phyloP scores from a whole-genome alignment of 768 basidiomycete species.

The Leucocoprinus leucothites region DNA sequence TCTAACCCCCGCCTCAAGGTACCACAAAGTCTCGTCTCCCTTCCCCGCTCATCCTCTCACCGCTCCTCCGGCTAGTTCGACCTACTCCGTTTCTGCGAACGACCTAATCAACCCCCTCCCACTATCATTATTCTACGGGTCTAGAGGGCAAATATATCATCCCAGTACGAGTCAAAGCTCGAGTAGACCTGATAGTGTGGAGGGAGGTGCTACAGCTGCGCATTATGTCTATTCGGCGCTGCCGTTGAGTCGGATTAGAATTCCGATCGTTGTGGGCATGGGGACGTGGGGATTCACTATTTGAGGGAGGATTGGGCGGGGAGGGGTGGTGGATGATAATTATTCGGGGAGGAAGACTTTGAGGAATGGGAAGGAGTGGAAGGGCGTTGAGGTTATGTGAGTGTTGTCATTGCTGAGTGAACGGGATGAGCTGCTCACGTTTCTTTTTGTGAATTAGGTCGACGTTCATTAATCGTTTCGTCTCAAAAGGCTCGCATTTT shows the following conservation, averaged over 20 bases:
- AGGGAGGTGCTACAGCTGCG: constrained; percentile 40
- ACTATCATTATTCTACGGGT: constrained; percentile 89
- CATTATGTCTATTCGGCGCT: constrained; percentile 95
- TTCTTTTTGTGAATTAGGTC: no score
- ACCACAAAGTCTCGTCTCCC: constrained; percentile 71
- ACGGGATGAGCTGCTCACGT: no score
- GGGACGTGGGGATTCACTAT: constrained; percentile 92
- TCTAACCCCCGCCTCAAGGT: constrained; percentile 49
- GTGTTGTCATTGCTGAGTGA: no score
- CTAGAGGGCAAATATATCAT: constrained; percentile 84
- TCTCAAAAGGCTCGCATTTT: constrained; percentile 84
- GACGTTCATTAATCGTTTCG: constrained; percentile 81
- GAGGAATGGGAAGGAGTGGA: constrained; percentile 44
- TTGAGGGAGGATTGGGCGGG: constrained; percentile 69
- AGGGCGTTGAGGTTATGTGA: constrained; percentile 45
- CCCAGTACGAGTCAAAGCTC: constrained; percentile 36
- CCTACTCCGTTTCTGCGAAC: constrained; percentile 94
- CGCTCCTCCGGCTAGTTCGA: constrained; percentile 54
- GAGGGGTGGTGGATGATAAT: constrained; percentile 70
- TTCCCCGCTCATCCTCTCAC: constrained; percentile 39
- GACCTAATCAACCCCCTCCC: constrained; percentile 97
- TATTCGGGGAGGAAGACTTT: constrained; percentile 71
- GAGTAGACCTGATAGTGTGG: not conserved
- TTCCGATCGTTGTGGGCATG: constrained; percentile 82
- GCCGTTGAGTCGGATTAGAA: constrained; percentile 76